These are phyloP conservation scores for Purpureocillium lavendulum DNA, from an alignment of 2,329 filamentous ascomycete species.

Conservation along the genomic window DNA sequence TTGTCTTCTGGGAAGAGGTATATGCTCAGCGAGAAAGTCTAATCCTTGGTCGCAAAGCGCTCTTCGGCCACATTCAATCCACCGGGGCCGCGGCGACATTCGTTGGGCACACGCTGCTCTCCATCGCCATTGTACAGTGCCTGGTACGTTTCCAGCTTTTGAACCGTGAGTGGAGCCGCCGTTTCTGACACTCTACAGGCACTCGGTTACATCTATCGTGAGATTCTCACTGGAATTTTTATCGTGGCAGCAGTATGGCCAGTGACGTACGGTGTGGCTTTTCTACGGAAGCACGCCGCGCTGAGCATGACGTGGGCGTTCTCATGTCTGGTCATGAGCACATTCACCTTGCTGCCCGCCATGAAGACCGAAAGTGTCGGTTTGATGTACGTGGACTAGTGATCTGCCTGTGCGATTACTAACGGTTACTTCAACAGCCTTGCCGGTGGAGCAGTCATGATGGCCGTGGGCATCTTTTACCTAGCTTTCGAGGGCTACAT, in stretches of 20 bases:
- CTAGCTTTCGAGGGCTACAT: slow-evolving; percentile 66
- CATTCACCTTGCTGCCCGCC: slow-evolving; percentile 81
- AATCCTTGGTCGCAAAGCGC: slow-evolving; percentile 51
- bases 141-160: slow-evolving; percentile 45
- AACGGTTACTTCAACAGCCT: slow-evolving; percentile 38
- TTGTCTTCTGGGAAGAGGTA: slow-evolving; percentile 95
- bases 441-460: slow-evolving; percentile 71
- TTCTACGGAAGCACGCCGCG: slow-evolving; percentile 56
- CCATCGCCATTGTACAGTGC: slow-evolving; percentile 68
- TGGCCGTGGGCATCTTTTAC: slow-evolving; percentile 66
- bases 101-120: slow-evolving; percentile 54
- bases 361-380: slow-evolving; percentile 73
- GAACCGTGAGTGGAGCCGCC: slow-evolving; percentile 1
- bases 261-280: slow-evolving; percentile 59
- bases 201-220: slow-evolving; percentile 82
- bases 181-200: slow-evolving; percentile 44
- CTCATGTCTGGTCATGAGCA: slow-evolving; percentile 77
- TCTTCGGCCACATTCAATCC: slow-evolving; percentile 63
- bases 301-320: slow-evolving; percentile 65
- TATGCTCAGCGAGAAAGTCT: slow-evolving; percentile 69
- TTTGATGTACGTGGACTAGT: slow-evolving; percentile 54
- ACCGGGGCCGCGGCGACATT: slow-evolving; percentile 50
- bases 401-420: background rate
- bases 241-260: slow-evolving; percentile 74
- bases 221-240: slow-evolving; percentile 78